These are phyloP conservation scores for Monascus ruber DNA, from an alignment of 2,329 filamentous ascomycete species.

Conservation along the genomic window DNA sequence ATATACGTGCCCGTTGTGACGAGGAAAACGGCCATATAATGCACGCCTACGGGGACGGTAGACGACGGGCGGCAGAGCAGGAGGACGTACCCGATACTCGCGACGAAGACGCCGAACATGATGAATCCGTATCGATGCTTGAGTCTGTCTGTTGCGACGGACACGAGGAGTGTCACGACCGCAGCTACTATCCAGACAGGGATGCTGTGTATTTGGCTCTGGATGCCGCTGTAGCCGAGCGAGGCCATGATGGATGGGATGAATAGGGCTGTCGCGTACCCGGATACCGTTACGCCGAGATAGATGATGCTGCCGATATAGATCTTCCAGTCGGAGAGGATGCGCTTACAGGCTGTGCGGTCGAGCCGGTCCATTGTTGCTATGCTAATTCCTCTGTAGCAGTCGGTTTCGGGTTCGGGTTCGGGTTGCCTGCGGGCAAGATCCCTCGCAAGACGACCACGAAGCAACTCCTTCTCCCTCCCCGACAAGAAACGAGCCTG, in stretches of 20 bases:
- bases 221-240: slow-evolving; percentile 19
- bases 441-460: slow-evolving; percentile 13
- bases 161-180: slow-evolving; percentile 15
- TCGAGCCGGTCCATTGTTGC: slow-evolving; percentile 20
- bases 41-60: slow-evolving; percentile 10
- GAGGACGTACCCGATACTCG: slow-evolving; percentile 24
- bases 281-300: slow-evolving; percentile 23
- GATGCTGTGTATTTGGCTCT: slow-evolving; percentile 26
- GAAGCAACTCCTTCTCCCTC: slow-evolving; percentile 15
- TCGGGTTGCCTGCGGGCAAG: slow-evolving; percentile 4
- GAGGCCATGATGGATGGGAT: slow-evolving; percentile 24
- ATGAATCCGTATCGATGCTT: slow-evolving; percentile 26
- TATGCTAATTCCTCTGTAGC: neutral
- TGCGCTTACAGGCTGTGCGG: slow-evolving; percentile 13
- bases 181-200: slow-evolving; percentile 23
- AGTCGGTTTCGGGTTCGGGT: neutral
- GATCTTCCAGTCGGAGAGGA: slow-evolving; percentile 23
- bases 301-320: slow-evolving; percentile 21
- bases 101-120: slow-evolving; percentile 21
- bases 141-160: slow-evolving; percentile 18
- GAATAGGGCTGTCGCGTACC: slow-evolving; percentile 24
- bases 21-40: slow-evolving; percentile 17
- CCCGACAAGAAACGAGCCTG: slow-evolving; percentile 19
- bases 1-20: slow-evolving; percentile 21
- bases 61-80: slow-evolving; percentile 14